Evolutionary conservation across 2,329 filamentous ascomycete genomes (phyloP), one percentile per base, ranked within the genome.

Genomic region (Orbilia javanica): DNA sequence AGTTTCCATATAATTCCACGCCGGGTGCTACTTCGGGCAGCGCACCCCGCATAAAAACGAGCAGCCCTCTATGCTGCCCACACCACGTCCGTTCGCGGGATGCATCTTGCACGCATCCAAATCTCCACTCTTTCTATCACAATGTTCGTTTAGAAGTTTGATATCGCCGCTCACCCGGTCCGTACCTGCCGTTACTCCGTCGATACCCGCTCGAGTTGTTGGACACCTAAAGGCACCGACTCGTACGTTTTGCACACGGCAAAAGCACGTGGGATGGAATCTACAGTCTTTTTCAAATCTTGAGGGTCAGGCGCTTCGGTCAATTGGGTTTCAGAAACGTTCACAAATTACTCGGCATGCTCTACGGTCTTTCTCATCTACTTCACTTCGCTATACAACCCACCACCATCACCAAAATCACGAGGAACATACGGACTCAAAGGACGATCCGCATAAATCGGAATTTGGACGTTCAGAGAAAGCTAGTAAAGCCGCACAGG

Each of bases 401-500:
- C 53, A 68, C 10, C 50, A 53, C 10, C 50, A 53, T 31, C 18
- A 52, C n/a, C 48, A 53, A 53, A 20, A 53, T 4, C 22, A 53
- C 22, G 27, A 60, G 42, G 31, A 60, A 25, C 34, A 57, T 29
- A 22, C 62, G 22, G 46, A 78, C 13, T 18, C 18, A 18, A 53
- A 72, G 13, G 67, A 78, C 11, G 57, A 77, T 11, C 31, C 36
- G 3, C 39, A 42, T n/a, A 78, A 78, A 31, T 55, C 74, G 73
- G 89, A 87, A 22, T 93, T 94, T 83, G 88, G 88, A 80, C 87
- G 89, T 81, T 94, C 93, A 74, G 95, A 97, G 83, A 95, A 91
- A 84, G 96, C 94, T 36, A 89, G 91, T 11, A 90, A 93, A 82
- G 96, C 94, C 10, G 92, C 94, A 1, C 92, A 98, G 82, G 88